Base-by-base conservation (phyloP, 2,329 filamentous ascomycete species). In the Fusarium torreyae region DNA sequence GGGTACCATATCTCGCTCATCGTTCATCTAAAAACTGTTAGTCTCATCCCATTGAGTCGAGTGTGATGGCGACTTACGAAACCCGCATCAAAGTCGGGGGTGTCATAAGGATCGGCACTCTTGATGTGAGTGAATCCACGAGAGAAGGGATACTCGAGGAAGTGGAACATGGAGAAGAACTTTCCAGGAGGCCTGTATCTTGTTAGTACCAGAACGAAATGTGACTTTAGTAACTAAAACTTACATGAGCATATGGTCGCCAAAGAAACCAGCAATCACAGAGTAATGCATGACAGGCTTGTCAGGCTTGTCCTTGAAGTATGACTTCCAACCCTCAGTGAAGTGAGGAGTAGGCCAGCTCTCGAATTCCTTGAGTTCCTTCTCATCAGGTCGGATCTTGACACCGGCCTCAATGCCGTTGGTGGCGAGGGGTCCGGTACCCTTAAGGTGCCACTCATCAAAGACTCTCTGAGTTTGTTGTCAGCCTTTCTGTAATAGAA, bases 211-310 rank as follows among this genome's bases (percentile, higher is more conserved):
- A 0, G 2, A 1, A 2, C 2, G n/a, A 1, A 11, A 3, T 6
- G 15, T 8, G 2, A 1, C 3, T 6, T 7, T 2, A 1, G 2
- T 3, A 2, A 2, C 0, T 7, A 6, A 1, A 2, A 63, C 82
- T 74, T 71, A 84, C 85, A 88, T 86, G 45, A 88, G 78, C 84
- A 87, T 88, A 71, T 88, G 86, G 76, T 88, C 86, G 31, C 87
- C 86, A 33, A 88, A 88, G 84, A 84, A 88, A 67, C 90, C 90
- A 17, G 91, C 83, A 74, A 94, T 94, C 57, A 94, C 88, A 2
- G 87, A 91, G 81, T 94, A 94, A 77, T 94, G 92, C 92, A 94
- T 94, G 43, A 94, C 92, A 0, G 92, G 92, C 85, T 94, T 94
- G 80, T 94, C 92, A 1, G 91, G 91, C 83, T 94, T 94, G 77